These are phyloP conservation scores for Moesziomyces antarcticus DNA, from an alignment of 1,284 basidiomycete species.

Conservation along the genomic window DNA sequence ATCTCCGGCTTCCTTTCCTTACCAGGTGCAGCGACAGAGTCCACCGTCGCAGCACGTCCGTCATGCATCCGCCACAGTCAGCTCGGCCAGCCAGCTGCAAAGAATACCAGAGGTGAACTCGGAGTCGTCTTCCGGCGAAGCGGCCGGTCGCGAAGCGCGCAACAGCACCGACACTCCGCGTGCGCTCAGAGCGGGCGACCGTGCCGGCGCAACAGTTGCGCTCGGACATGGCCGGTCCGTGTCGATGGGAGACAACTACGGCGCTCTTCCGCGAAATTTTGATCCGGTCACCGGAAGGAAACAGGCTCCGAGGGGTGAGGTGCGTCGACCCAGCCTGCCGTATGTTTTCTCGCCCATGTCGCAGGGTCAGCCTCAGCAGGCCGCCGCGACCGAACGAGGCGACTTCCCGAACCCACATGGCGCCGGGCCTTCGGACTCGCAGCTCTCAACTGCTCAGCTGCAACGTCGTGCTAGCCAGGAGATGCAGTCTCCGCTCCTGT, in stretches of 20 bases:
- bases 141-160: neutral
- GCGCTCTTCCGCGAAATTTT: slow-evolving; percentile 35
- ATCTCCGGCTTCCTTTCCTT: slow-evolving; percentile 8
- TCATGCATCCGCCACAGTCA: slow-evolving; percentile 12
- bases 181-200: slow-evolving; percentile 10
- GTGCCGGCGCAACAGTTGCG: neutral
- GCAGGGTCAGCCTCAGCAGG: neutral
- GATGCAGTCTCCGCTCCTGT: slow-evolving; percentile 14
- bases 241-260: slow-evolving; percentile 25
- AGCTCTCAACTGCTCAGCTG: slow-evolving; percentile 34
- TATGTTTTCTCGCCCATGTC: slow-evolving; percentile 28
- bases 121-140: slow-evolving; percentile 25
- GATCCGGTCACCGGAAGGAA: slow-evolving; percentile 40
- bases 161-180: slow-evolving; percentile 5
- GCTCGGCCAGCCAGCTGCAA: slow-evolving; percentile 10
- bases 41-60: slow-evolving; percentile 8
- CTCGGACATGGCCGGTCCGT: slow-evolving; percentile 5
- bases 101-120: slow-evolving; percentile 23
- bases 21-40: slow-evolving; percentile 20
- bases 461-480: slow-evolving; percentile 35
- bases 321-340: slow-evolving; percentile 28
- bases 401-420: slow-evolving; percentile 33
- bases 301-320: slow-evolving; percentile 1
- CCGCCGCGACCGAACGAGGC: neutral
- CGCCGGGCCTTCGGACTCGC: slow-evolving; percentile 13